These are phyloP conservation scores for Arthromyces matolae DNA, from an alignment of 768 basidiomycete species.

Conservation along the genomic window DNA sequence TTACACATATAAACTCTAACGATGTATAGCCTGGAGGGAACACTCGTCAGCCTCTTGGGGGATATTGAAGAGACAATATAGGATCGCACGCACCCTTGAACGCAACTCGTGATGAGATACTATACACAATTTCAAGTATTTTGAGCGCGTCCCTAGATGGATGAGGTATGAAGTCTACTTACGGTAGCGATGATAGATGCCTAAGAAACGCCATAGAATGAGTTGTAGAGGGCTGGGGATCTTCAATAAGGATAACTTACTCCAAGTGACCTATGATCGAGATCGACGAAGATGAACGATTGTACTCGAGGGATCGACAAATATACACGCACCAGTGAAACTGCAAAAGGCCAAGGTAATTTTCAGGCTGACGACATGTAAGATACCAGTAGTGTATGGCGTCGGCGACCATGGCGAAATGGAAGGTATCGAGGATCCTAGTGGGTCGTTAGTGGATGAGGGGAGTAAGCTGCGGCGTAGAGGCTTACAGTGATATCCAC, in stretches of 20 bases:
- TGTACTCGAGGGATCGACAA: background rate
- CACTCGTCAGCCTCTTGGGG: background rate
- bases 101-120: constrained; percentile 11
- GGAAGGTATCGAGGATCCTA: constrained; percentile 11
- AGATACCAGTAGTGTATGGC: constrained; percentile 13
- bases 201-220: background rate
- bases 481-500: constrained; percentile 7
- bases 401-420: constrained; percentile 12
- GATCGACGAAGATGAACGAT: background rate
- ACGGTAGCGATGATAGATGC: constrained; percentile 12
- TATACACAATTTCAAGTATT: too few relatives aligned
- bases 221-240: background rate
- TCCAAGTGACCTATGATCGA: constrained; percentile 11
- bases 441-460: too few relatives aligned
- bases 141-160: too few relatives aligned
- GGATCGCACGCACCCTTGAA: constrained; percentile 6
- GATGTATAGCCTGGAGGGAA: constrained; percentile 10
- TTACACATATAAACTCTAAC: constrained; percentile 12
- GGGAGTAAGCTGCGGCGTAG: background rate
- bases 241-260: background rate
- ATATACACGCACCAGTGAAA: constrained; percentile 9
- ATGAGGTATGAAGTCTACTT: too few relatives aligned
- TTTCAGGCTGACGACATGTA: constrained; percentile 4
- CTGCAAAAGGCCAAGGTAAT: constrained; percentile 2
- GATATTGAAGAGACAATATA: background rate